Evolutionary conservation across 2,329 filamentous ascomycete genomes (phyloP).

Genomic region (Chaetomium strumarium): DNA sequence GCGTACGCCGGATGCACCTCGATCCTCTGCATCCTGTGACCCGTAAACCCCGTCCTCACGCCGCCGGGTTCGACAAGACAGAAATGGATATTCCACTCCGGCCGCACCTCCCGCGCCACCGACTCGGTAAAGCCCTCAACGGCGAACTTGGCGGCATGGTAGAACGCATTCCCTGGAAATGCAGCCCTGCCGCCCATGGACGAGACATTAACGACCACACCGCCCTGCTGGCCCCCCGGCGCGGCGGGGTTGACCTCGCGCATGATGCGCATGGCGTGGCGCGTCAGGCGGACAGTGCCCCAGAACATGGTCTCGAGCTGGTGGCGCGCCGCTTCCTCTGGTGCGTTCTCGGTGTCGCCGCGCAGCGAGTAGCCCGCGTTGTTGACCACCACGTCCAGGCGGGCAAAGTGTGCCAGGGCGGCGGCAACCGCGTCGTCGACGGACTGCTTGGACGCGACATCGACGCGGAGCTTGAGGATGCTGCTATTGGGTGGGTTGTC

Average conservation of each 20-base stretch:
- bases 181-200: constrained; percentile 43
- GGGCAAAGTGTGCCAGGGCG: neutral
- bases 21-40: constrained; percentile 24
- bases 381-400: constrained; percentile 4
- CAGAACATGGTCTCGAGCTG: constrained; percentile 6
- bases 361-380: constrained; percentile 3
- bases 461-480: neutral
- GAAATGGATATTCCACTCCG: constrained; percentile 40
- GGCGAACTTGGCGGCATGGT: constrained; percentile 40
- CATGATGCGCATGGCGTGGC: constrained; percentile 5
- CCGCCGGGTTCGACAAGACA: constrained; percentile 39
- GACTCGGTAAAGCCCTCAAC: constrained; percentile 43
- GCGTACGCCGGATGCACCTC: constrained; percentile 37
- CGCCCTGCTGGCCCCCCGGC: constrained; percentile 36
- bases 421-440: neutral
- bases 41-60: constrained; percentile 28
- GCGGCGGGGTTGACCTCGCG: constrained; percentile 5
- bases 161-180: constrained; percentile 33
- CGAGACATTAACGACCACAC: constrained; percentile 49
- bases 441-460: neutral
- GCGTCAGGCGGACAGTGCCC: constrained; percentile 2
- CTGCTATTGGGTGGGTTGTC: neutral
- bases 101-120: constrained; percentile 38
- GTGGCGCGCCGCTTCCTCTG: neutral
- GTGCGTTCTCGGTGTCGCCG: constrained; percentile 5